A percentile compares a stretch with the other conserved stretches of the same genome.
phyloP scores from a whole-genome alignment of 306 rosid species.

The Acacia acuminata region DNA sequence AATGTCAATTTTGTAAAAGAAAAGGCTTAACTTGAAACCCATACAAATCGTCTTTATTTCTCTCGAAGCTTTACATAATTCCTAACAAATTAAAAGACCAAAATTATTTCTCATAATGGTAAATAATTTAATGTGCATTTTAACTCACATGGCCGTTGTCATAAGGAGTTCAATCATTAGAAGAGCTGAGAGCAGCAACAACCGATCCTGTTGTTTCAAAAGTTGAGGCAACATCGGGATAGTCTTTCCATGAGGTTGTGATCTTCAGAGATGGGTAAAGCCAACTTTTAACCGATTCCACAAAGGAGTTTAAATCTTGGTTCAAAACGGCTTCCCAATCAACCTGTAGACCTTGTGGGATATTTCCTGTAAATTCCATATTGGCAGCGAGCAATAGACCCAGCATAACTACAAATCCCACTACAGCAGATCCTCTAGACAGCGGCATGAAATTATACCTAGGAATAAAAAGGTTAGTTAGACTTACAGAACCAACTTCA shows the following conservation, averaged over 20 bases:
- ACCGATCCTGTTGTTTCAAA: constrained; percentile 84
- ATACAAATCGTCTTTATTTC: neutral
- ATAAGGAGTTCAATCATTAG: constrained; percentile 49
- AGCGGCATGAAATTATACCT: constrained; percentile 99
- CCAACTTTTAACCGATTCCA: constrained; percentile 80
- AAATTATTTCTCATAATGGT: neutral
- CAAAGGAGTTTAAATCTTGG: constrained; percentile 66
- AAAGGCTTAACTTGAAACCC: neutral
- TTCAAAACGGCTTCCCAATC: constrained; percentile 96
- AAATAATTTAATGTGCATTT: neutral
- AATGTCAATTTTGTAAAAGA: neutral
- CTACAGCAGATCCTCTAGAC: constrained; percentile 90
- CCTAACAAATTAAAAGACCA: neutral
- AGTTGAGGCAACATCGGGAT: constrained; percentile 75
- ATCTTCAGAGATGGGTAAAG: constrained; percentile 83
- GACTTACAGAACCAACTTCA: constrained; percentile 25
- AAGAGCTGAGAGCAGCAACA: constrained; percentile 82
- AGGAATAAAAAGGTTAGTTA: constrained; percentile 19
- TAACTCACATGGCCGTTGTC: constrained; percentile 41
- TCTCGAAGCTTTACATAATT: neutral
- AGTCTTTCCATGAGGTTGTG: constrained; percentile 89
- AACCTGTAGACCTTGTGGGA: constrained; percentile 80
- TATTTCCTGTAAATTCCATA: constrained; percentile 87
- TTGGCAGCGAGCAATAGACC: constrained; percentile 95
- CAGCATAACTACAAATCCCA: constrained; percentile 80